These are phyloP conservation scores for Lignosus rhinocerotis DNA, from an alignment of 1,284 basidiomycete species.

Conservation along the genomic window DNA sequence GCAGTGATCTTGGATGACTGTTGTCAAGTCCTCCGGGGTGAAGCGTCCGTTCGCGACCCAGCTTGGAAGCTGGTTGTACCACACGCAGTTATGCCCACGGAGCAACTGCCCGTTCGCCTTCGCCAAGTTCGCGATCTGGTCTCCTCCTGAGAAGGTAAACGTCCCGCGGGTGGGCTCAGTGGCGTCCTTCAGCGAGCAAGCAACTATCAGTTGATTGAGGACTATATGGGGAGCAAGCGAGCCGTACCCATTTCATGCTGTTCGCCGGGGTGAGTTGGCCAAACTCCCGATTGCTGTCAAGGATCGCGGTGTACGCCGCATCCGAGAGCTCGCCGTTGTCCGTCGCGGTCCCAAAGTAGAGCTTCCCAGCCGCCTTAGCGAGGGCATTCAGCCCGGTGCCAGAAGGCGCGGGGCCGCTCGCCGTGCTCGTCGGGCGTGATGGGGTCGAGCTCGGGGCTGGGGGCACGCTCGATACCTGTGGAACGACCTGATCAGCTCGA, in stretches of 20 bases:
- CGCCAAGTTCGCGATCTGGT: conserved; percentile 49
- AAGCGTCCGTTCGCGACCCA: conserved; percentile 51
- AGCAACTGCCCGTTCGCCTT: conserved; percentile 45
- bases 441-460: conserved; percentile 7
- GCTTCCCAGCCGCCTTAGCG: conserved; percentile 53
- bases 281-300: conserved; percentile 48
- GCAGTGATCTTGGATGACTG: conserved; percentile 48
- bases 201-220: neutral
- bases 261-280: conserved; percentile 54
- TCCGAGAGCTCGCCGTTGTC: conserved; percentile 57
- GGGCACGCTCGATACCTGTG: conserved; percentile 10
- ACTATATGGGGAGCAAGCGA: neutral
- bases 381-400: conserved; percentile 37
- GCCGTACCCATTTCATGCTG: conserved; percentile 56
- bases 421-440: conserved; percentile 1
- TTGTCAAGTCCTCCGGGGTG: conserved; percentile 42
- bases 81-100: conserved; percentile 51
- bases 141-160: conserved; percentile 49
- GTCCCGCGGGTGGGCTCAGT: conserved; percentile 50
- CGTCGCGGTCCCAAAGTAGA: conserved; percentile 63
- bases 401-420: conserved; percentile 22
- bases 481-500: neutral
- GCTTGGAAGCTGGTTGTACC: conserved; percentile 55
- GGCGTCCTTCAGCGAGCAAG: conserved; percentile 39
- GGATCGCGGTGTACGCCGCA: conserved; percentile 42